phyloP scores from a whole-genome alignment of 2,329 filamentous ascomycete genomes.

The Immersiporthe knoxdaviesiana region DNA sequence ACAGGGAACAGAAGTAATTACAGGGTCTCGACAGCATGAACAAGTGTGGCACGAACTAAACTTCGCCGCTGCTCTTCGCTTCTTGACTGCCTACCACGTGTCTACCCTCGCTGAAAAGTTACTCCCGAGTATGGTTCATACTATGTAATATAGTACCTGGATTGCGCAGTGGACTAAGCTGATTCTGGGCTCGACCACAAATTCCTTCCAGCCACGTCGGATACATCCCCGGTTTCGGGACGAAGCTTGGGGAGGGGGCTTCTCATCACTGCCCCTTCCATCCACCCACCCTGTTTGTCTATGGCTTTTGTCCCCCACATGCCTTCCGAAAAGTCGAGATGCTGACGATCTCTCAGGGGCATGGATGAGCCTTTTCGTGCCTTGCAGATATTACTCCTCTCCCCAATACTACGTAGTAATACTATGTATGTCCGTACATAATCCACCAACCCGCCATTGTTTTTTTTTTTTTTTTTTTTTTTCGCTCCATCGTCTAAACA shows the following conservation, averaged over 20 bases:
- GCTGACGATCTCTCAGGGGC: background rate
- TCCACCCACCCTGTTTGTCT: background rate
- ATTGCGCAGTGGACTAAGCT: background rate
- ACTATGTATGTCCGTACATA: conserved; percentile 13
- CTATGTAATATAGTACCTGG: background rate
- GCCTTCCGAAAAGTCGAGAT: background rate
- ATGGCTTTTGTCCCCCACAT: background rate
- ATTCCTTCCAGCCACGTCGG: background rate
- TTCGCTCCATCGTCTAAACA: background rate
- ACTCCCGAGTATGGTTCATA: background rate
- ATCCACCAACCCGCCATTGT: background rate
- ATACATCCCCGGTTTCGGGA: background rate
- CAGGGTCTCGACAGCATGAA: background rate
- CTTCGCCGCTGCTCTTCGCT: no score
- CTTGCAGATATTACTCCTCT: conserved; percentile 17
- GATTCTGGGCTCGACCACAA: background rate
- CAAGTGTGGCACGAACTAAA: background rate
- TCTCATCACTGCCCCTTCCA: background rate
- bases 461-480: no score
- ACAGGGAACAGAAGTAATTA: background rate
- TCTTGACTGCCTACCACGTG: background rate
- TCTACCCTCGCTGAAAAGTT: background rate
- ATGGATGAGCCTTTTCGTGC: conserved; percentile 1
- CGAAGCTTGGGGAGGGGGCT: background rate
- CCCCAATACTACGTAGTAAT: no score